Evolutionary conservation across 305 asterid genomes (phyloP).

Genomic region (Rubia balearica): DNA sequence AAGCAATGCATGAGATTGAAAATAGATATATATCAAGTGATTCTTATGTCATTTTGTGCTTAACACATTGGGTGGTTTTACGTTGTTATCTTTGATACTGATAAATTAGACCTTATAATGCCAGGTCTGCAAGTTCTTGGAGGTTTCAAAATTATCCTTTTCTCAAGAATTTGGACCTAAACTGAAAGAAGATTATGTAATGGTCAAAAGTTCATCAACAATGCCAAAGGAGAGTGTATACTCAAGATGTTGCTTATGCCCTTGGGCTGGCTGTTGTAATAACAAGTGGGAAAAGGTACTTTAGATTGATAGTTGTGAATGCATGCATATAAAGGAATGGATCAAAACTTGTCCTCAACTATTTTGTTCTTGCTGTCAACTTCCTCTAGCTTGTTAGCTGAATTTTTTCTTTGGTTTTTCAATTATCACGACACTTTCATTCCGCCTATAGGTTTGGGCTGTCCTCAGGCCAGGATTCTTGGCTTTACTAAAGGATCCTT

Average conservation of each 20-base stretch:
- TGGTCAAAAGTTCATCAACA: constrained; percentile 64
- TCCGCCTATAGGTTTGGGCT: constrained; percentile 78
- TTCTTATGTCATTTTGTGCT: background rate
- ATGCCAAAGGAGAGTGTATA: constrained; percentile 46
- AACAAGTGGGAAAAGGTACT: constrained; percentile 77
- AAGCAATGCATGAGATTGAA: too few relatives aligned
- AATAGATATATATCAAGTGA: background rate
- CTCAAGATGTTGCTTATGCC: constrained; percentile 49
- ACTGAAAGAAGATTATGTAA: constrained; percentile 85
- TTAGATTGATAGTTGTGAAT: constrained; percentile 12
- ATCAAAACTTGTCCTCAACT: background rate
- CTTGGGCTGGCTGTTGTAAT: constrained; percentile 57
- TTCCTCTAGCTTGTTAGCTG: background rate
- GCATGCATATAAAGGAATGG: background rate
- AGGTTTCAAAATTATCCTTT: constrained; percentile 90
- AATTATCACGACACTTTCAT: constrained; percentile 13
- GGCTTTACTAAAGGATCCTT: constrained; percentile 81
- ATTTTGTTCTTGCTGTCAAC: background rate
- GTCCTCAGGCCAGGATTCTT: constrained; percentile 87
- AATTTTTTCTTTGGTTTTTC: constrained; percentile 12
- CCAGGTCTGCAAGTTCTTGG: constrained; percentile 93
- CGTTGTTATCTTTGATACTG: constrained; percentile 9
- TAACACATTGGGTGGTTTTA: background rate
- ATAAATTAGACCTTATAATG: constrained; percentile 20
- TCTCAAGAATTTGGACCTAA: constrained; percentile 89